Evolutionary conservation across 2,329 filamentous ascomycete species (phyloP), one percentile per base, ranked within the genome.

Genomic region (Aschersonia sp.): DNA sequence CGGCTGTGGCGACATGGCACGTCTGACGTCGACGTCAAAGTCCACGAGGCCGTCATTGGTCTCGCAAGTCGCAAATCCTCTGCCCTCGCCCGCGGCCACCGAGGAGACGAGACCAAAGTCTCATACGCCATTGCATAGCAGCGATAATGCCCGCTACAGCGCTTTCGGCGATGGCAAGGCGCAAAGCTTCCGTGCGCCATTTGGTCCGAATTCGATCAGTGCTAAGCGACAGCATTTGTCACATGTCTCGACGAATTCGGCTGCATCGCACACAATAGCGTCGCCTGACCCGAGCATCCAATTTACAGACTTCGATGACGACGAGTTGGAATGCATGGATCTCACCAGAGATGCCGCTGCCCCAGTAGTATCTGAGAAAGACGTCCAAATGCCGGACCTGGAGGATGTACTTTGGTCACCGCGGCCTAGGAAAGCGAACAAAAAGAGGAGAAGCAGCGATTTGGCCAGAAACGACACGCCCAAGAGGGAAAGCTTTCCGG

Each of bases 381-480:
- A 66, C 43, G 57, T 62, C 2, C 65, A 59, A 47, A 44, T 71
- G 12, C 73, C 70, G 71, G 63, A 63, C 2, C 68, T 71, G 44
- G 66, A 67, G 20, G 63, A 61, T 53, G 65, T 65, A 28, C 55
- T 58, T 28, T 65, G 67, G 45, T 59, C 67, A 1, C 63, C 66
- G 31, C 65, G 65, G 4, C 46, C 58, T 7, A 52, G 63, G 1
- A 68, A 60, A 43, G 64, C 65, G 44, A 63, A 63, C 20, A 74
- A 70, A 58, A 78, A 78, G 58, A 61, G 73, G 51, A 78, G 77
- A 56, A 75, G 72, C 51, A 62, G 61, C 30, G 70, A 75, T 7
- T 70, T 73, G 30, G 66, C 56, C 51, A 65, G 61, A 50, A 56
- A 59, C 30, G 59, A 64, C 9, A 57, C 59, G 10, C 61, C 58